phyloP scores from a whole-genome alignment of 2,329 filamentous ascomycete genomes.

The Sporothrix variecibatus region DNA sequence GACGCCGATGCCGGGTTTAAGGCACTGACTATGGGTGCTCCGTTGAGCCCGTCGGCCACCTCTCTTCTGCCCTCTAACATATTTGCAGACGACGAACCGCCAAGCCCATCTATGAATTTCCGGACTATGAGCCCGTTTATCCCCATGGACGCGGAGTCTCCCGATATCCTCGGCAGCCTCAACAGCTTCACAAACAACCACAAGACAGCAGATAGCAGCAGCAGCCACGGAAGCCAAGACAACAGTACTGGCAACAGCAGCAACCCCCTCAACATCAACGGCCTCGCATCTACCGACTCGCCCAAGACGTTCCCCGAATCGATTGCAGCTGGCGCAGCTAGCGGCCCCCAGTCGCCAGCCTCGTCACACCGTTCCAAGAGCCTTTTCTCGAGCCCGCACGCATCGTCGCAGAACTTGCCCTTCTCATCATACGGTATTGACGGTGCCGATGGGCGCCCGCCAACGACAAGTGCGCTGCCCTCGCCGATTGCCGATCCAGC shows the following conservation, averaged over 20 bases:
- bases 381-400: slow-evolving; percentile 62
- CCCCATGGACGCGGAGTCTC: slow-evolving; percentile 34
- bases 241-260: slow-evolving; percentile 13
- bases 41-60: slow-evolving; percentile 75
- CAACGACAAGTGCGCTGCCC: slow-evolving; percentile 42
- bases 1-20: slow-evolving; percentile 60
- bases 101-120: slow-evolving; percentile 43
- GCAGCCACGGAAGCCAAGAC: slow-evolving; percentile 19
- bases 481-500: slow-evolving; percentile 42
- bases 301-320: slow-evolving; percentile 19
- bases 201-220: slow-evolving; percentile 20
- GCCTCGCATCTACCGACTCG: not conserved
- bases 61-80: slow-evolving; percentile 71
- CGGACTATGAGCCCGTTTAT: slow-evolving; percentile 43
- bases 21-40: slow-evolving; percentile 63
- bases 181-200: slow-evolving; percentile 17
- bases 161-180: slow-evolving; percentile 4
- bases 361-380: slow-evolving; percentile 61
- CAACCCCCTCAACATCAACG: slow-evolving; percentile 1
- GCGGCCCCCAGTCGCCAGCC: slow-evolving; percentile 60
- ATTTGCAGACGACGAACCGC: slow-evolving; percentile 58
- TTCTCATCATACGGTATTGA: slow-evolving; percentile 54
- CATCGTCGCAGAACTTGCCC: slow-evolving; percentile 59
- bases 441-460: slow-evolving; percentile 47
- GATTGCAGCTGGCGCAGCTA: slow-evolving; percentile 25